Evolutionary conservation across 139 green algal genomes (phyloP), one percentile per base, ranked within the genome.

Genomic region (Astrephomene gubernaculifera): DNA sequence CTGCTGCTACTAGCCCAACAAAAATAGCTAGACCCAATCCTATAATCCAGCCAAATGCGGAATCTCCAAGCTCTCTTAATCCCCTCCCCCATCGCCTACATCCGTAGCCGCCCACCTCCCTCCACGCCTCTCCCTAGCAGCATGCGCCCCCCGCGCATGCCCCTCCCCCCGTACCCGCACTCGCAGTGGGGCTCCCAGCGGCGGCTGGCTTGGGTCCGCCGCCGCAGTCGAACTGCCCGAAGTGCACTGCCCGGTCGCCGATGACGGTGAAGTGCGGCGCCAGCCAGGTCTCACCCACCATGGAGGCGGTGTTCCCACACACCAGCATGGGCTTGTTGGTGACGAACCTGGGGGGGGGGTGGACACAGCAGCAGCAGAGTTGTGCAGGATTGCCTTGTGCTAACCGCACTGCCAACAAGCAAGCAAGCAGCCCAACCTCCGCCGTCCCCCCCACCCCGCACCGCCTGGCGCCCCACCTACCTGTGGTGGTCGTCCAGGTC

Each of bases 281-380:
- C 45, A 98, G 90, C 96, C 96, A 98, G 27, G 89, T 95, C 72
- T 96, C 91, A 0, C 92, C 92, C 29, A 99, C 82, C 94, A 99
- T 98, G 31, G 96, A 93, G 2, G 95, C 97, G 41, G 96, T 98
- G 90, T 97, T 98, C 69, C 94, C 96, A 88, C 96, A 97, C 53
- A 99, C 97, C 36, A 94, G 90, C 70, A 96, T 95, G 41, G 95
- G 94, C 78, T 96, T 96, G 73, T 92, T 90, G 22, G 89, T 95
- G 70, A 94, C 84, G 70, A 98, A 97, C 49, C 87, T 90, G 82
- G 14, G 35, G 67, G 21, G 36, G 7, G 41, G 31, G 44, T 29
- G n/a, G 60, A 12, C 9, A 38, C 29, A n/a, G 27, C 7, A 68
- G 17, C 29, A n/a, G 25, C 35, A 38, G 29, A 7, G 60, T 5